Conservation (phyloP, 257 asterid genomes). For the Solanum peruvianum region DNA sequence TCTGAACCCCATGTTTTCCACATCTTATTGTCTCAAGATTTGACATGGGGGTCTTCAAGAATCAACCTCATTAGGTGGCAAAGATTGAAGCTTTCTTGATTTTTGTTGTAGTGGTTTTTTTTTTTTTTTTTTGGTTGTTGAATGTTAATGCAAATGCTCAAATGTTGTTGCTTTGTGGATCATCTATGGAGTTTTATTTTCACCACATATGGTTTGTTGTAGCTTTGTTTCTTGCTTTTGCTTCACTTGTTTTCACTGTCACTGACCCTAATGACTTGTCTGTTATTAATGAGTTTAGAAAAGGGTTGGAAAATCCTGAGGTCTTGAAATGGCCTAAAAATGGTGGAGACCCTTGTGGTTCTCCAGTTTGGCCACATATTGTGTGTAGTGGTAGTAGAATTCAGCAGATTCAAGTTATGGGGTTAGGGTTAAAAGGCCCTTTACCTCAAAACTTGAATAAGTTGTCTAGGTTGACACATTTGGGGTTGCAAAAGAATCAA, state of each 20-base stretch:
- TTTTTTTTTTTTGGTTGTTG: neutral
- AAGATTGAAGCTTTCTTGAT: conserved; percentile 7
- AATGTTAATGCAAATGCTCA: conserved; percentile 9
- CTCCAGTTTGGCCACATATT: conserved; percentile 69
- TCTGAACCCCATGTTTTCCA: neutral
- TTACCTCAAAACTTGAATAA: conserved; percentile 58
- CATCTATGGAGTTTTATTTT: conserved; percentile 30
- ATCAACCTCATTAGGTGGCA: conserved; percentile 3
- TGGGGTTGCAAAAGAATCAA: conserved; percentile 62
- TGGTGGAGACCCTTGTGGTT: conserved; percentile 74
- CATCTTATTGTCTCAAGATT: conserved; percentile 9
- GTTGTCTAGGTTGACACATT: conserved; percentile 39
- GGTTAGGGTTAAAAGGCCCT: conserved; percentile 65
- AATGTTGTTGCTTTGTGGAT: conserved; percentile 4
- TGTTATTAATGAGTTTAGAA: conserved; percentile 39
- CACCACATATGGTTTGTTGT: neutral
- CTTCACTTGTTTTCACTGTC: conserved; percentile 18
- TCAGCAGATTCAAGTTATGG: conserved; percentile 75
- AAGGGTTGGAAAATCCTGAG: conserved; percentile 60
- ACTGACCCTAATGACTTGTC: conserved; percentile 70
- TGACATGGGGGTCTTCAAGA: conserved; percentile 21
- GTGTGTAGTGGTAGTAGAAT: conserved; percentile 45
- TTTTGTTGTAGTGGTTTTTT: neutral
- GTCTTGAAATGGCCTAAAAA: conserved; percentile 61
- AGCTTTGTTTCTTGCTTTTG: conserved; percentile 13